phyloP scores from a whole-genome alignment of 108 stramenopile genomes.

The Phaeodactylum tricornutum region DNA sequence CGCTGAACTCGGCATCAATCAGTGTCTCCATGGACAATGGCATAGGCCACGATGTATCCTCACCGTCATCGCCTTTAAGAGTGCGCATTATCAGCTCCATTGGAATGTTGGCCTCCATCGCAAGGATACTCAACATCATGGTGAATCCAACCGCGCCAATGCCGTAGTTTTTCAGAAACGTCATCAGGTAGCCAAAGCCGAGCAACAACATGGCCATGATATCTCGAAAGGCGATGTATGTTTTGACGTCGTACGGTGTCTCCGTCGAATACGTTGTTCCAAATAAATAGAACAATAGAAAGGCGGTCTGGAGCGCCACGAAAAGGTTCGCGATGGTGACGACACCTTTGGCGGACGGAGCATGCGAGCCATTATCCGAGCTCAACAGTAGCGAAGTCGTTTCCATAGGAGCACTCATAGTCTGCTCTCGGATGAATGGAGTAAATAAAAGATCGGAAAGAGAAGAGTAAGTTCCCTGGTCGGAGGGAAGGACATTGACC shows the following conservation, averaged over 20 bases:
- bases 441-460: no score
- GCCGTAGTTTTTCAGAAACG: slow-evolving; percentile 39
- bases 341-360: no score
- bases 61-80: slow-evolving; percentile 3
- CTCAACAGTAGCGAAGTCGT: no score
- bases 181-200: slow-evolving; percentile 49
- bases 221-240: slow-evolving; percentile 20
- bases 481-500: no score
- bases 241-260: neutral
- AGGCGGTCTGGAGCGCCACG: no score
- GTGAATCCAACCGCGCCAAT: slow-evolving; percentile 39
- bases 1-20: slow-evolving; percentile 33
- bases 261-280: neutral
- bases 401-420: no score
- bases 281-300: no score
- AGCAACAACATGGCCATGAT: slow-evolving; percentile 38
- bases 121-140: slow-evolving; percentile 22
- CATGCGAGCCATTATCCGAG: no score
- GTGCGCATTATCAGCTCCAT: slow-evolving; percentile 10
- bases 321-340: no score
- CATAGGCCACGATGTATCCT: slow-evolving; percentile 14
- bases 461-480: no score
- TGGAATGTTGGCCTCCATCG: slow-evolving; percentile 26
- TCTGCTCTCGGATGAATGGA: no score
- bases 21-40: slow-evolving; percentile 16